Base-by-base conservation (phyloP, 768 basidiomycete species). In the Boletus rex-veris region DNA sequence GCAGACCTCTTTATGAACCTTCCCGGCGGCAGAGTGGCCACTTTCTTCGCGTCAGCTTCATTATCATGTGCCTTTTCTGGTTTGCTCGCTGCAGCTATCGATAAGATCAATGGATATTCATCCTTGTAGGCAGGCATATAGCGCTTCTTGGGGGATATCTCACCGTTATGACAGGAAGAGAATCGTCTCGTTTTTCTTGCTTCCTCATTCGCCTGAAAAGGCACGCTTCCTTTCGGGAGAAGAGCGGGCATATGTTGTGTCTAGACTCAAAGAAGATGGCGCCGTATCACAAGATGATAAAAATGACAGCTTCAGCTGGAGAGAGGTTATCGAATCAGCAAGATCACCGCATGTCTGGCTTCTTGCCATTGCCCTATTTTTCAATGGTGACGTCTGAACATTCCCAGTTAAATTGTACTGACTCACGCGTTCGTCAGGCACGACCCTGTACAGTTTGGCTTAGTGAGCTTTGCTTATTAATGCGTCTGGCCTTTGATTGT, bases 31-130 rank as follows among this genome's bases (percentile, higher is more conserved):
- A 77, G 76, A n/a, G 61, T 76, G 41, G 72, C 75, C 0, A 46
- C 66, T 0, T 76, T 77, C 56, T 75, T 71, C 46, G 69, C 71
- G 1, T 64, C 74, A 7, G 75, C 82, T 3, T 82, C 82, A 18
- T 70, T 82, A 5, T 77, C 84, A 0, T 81, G 82, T 1, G 79
- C 81, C 0, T 84, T 85, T 59, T 84, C 83, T 6, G 86, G 86
- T 40, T 68, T 88, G 7, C 74, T 88, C 2, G 84, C 85, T 1
- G 73, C 81, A 31, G 83, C 75, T 1, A 84, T 88, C 46, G 62
- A 74, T n/a, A 66, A 81, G 14, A 81, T 88, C 74, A 65, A 83
- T 42, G 80, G 83, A 76, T 83, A 58, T 81, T 82, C 58, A 80
- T 82, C 37, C 39, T 81, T 16, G 79, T 80, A 64, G 2, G 66